These are phyloP conservation scores for Penicillium angulare DNA, from an alignment of 495 filamentous ascomycete genomes.

Conservation along the genomic window DNA sequence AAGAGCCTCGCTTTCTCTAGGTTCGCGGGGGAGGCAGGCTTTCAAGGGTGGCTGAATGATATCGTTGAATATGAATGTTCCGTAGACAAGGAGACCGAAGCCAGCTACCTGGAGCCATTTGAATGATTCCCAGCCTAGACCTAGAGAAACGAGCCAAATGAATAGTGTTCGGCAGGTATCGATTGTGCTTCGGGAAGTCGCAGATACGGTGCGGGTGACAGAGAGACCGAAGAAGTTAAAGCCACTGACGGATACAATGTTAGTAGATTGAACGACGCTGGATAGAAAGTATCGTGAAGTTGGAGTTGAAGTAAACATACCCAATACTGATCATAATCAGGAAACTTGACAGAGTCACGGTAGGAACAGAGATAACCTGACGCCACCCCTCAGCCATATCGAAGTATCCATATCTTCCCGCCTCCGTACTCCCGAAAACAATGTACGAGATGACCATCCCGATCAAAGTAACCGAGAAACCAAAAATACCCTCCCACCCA, in stretches of 20 bases:
- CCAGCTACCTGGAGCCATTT: constrained; percentile 95
- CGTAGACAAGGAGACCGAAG: constrained; percentile 88
- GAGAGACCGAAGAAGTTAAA: constrained; percentile 99
- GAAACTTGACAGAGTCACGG: constrained; percentile 70
- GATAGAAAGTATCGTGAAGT: neutral
- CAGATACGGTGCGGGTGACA: constrained; percentile 83
- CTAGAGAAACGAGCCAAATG: constrained; percentile 95
- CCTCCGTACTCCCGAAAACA: constrained; percentile 67
- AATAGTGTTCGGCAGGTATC: constrained; percentile 97
- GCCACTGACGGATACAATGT: constrained; percentile 52
- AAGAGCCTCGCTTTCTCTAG: constrained; percentile 54
- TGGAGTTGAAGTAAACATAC: constrained; percentile 48
- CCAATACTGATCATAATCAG: constrained; percentile 97
- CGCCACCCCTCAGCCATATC: constrained; percentile 81
- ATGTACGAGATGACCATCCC: constrained; percentile 80
- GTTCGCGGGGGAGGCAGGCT: constrained; percentile 48
- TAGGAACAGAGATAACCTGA: constrained; percentile 67
- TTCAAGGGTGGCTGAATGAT: constrained; percentile 77
- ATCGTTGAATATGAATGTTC: constrained; percentile 96
- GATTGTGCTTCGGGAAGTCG: constrained; percentile 90
- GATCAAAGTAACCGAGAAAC: constrained; percentile 77
- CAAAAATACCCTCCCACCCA: constrained; percentile 94
- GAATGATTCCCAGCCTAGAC: constrained; percentile 94
- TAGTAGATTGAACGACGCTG: neutral
- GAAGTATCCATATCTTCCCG: constrained; percentile 80